These are phyloP conservation scores for Epichloe bromicola DNA, from an alignment of 2,329 filamentous ascomycete genomes.

Conservation along the genomic window DNA sequence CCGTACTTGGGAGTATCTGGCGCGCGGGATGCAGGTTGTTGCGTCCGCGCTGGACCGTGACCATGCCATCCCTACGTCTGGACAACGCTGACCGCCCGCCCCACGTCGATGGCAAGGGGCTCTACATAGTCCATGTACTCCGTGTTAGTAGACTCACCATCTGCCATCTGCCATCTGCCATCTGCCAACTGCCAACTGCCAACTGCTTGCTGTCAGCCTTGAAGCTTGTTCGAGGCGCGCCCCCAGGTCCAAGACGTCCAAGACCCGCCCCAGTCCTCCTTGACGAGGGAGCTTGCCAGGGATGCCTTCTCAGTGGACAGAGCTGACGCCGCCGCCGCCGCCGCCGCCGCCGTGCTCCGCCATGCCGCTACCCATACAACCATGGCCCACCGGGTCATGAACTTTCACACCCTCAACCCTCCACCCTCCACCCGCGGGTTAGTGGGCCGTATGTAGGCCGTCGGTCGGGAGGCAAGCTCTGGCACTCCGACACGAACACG, in stretches of 20 bases:
- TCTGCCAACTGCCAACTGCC: not conserved
- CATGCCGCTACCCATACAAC: not conserved
- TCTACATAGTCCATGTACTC: not conserved
- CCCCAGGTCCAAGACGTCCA: not conserved
- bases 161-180: not conserved
- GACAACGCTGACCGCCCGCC: slow-evolving; percentile 7
- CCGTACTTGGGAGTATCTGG: not conserved
- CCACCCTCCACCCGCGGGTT: not conserved
- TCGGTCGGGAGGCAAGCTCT: slow-evolving; percentile 1
- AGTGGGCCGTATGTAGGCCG: not conserved
- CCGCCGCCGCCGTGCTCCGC: slow-evolving; percentile 5
- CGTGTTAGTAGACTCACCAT: slow-evolving; percentile 1
- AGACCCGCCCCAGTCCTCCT: slow-evolving; percentile 4
- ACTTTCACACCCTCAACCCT: not conserved
- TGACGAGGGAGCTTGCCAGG: slow-evolving; percentile 6
- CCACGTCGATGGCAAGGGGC: slow-evolving; percentile 5
- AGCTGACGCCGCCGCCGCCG: slow-evolving; percentile 8
- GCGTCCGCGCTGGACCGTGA: slow-evolving; percentile 6
- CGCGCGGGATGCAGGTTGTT: slow-evolving; percentile 3
- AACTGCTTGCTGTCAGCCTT: not conserved
- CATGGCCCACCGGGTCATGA: not conserved
- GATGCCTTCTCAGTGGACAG: slow-evolving; percentile 7
- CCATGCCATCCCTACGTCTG: slow-evolving; percentile 10
- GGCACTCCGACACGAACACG: not conserved
- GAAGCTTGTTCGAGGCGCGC: not conserved